Conservation (phyloP, 2,329 filamentous ascomycete species). For the Hypocrella siamensis region DNA sequence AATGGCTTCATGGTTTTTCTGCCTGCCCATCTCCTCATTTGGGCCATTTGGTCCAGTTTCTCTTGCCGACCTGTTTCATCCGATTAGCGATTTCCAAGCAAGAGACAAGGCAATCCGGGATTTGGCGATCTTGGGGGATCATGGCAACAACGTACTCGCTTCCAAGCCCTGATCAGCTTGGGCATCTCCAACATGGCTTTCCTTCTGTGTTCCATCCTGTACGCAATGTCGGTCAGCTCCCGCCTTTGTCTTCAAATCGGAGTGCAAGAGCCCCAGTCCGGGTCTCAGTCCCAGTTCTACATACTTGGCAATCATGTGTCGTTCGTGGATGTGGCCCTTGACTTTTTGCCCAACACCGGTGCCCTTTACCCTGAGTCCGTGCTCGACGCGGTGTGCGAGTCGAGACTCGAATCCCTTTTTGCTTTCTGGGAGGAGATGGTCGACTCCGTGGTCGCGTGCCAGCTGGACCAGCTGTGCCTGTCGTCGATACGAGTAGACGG, state of each 20-base stretch:
- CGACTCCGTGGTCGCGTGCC: constrained; percentile 61
- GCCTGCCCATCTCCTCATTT: constrained; percentile 22
- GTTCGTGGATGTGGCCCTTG: constrained; percentile 91
- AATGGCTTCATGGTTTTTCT: not conserved
- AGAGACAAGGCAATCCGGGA: too few relatives aligned
- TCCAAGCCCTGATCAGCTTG: constrained; percentile 81
- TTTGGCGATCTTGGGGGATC: too few relatives aligned
- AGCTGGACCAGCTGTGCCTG: constrained; percentile 88
- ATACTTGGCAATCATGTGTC: constrained; percentile 61
- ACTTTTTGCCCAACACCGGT: constrained; percentile 85
- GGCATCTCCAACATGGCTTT: constrained; percentile 94
- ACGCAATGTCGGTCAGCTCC: constrained; percentile 4
- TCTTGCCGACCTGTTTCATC: constrained; percentile 31
- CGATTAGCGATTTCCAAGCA: constrained; percentile 14
- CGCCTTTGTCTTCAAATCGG: not conserved
- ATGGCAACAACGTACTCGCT: constrained; percentile 59
- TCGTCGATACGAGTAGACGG: constrained; percentile 65
- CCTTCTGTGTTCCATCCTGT: constrained; percentile 71
- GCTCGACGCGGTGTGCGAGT: constrained; percentile 57
- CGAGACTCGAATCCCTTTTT: constrained; percentile 59
- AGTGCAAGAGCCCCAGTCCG: not conserved
- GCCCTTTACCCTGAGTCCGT: constrained; percentile 74
- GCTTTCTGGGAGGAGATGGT: constrained; percentile 63
- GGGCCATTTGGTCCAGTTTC: constrained; percentile 41
- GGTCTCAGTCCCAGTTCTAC: constrained; percentile 13